phyloP scores from a whole-genome alignment of 1,139 yeast species.

The Suhomyces taliae region DNA sequence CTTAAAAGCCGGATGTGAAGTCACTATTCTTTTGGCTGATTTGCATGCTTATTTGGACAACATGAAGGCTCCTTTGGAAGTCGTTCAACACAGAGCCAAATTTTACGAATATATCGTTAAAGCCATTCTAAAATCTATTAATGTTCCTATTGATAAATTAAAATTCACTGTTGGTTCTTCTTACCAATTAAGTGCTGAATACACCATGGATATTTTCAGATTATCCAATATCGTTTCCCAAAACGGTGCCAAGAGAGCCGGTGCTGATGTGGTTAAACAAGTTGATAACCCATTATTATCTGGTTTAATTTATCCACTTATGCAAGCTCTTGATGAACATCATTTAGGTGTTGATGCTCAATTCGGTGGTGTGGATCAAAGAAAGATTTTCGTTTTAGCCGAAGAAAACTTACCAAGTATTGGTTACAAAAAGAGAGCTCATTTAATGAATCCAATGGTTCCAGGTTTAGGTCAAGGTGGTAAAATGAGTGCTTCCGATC shows the following conservation, averaged over 20 bases:
- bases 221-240: slow-evolving; percentile 82
- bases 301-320: slow-evolving; percentile 93
- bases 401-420: slow-evolving; percentile 86
- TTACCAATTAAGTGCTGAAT: slow-evolving; percentile 75
- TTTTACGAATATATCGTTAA: slow-evolving; percentile 84
- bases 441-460: slow-evolving; percentile 98
- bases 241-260: slow-evolving; percentile 97
- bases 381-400: slow-evolving; percentile 95
- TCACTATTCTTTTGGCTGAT: slow-evolving; percentile 91
- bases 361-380: slow-evolving; percentile 98
- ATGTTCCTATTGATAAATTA: slow-evolving; percentile 88
- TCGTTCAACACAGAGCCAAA: slow-evolving; percentile 82
- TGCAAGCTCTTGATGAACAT: slow-evolving; percentile 98
- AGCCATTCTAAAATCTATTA: slow-evolving; percentile 78
- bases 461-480: slow-evolving; percentile 98
- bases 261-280: slow-evolving; percentile 99
- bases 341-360: slow-evolving; percentile 88
- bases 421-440: slow-evolving; percentile 97
- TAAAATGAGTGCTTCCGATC: slow-evolving; percentile 98
- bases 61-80: slow-evolving; percentile 97
- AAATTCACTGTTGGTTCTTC: slow-evolving; percentile 84
- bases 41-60: slow-evolving; percentile 96
- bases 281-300: slow-evolving; percentile 90
- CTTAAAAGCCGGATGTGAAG: slow-evolving; percentile 94
- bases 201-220: slow-evolving; percentile 86